Evolutionary conservation across 2,329 filamentous ascomycete species (phyloP).

Genomic region (Fusarium sp.): DNA sequence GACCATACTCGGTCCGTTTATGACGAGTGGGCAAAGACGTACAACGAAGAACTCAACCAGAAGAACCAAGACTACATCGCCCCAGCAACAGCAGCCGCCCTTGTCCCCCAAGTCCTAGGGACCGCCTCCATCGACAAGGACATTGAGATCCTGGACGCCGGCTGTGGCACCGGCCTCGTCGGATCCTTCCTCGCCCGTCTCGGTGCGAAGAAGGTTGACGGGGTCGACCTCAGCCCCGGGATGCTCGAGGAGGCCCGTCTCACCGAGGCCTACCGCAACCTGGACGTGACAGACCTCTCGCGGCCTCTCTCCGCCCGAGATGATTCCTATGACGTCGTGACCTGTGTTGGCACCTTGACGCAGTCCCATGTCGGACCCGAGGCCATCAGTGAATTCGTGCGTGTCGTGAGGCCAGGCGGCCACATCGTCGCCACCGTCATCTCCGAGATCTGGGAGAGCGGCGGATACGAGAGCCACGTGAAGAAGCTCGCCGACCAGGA

Average conservation of each 20-base stretch:
- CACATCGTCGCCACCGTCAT: constrained; percentile 64
- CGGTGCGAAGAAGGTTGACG: constrained; percentile 61
- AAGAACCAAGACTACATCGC: constrained; percentile 56
- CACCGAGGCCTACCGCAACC: constrained; percentile 59
- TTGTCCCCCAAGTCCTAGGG: constrained; percentile 49
- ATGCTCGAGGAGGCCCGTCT: constrained; percentile 66
- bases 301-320: constrained; percentile 54
- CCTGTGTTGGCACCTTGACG: constrained; percentile 67
- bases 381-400: constrained; percentile 62
- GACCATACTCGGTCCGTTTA: constrained; percentile 48
- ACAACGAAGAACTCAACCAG: constrained; percentile 51
- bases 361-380: constrained; percentile 65
- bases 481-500: constrained; percentile 41
- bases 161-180: constrained; percentile 68
- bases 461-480: constrained; percentile 61
- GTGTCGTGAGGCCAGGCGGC: constrained; percentile 60
- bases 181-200: constrained; percentile 59
- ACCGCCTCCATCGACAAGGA: constrained; percentile 36
- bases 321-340: constrained; percentile 61
- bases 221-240: constrained; percentile 63
- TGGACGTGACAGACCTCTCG: constrained; percentile 61
- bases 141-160: constrained; percentile 61
- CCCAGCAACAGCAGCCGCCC: constrained; percentile 52
- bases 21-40: constrained; percentile 52
- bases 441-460: constrained; percentile 61